Conservation (phyloP, 805 yeast genomes). For the Naumovozyma castellii region DNA sequence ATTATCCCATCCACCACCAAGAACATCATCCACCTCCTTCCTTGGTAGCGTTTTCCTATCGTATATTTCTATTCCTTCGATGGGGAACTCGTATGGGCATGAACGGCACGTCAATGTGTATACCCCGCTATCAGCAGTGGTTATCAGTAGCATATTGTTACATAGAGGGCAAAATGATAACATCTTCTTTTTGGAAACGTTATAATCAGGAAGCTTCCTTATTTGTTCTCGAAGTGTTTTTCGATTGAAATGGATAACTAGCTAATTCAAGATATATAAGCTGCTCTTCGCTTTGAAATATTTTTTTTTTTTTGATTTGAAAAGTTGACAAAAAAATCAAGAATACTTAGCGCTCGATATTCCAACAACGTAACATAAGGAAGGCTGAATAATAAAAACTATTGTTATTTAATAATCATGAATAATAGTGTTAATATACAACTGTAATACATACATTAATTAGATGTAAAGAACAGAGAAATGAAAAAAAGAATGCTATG, state of each 20-base stretch:
- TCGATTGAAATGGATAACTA: too few species aligned
- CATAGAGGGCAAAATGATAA: slow-evolving; percentile 92
- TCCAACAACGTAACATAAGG: too few species aligned
- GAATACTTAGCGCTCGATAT: too few species aligned
- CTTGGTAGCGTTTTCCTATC: slow-evolving; percentile 77
- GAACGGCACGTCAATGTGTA: slow-evolving; percentile 81
- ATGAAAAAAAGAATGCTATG: too few species aligned
- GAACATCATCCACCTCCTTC: slow-evolving; percentile 89
- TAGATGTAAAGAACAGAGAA: too few species aligned
- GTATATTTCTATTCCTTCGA: slow-evolving; percentile 70
- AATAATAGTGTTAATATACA: neutral
- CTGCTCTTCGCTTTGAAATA: neutral
- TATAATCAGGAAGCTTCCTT: too few species aligned
- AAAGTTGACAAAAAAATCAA: too few species aligned
- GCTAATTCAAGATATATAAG: neutral
- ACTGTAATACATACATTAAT: neutral
- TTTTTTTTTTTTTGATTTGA: too few species aligned
- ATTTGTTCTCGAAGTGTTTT: neutral
- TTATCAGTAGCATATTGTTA: slow-evolving; percentile 73
- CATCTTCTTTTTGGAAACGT: slow-evolving; percentile 53
- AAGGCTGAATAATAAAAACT: too few species aligned
- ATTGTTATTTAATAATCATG: too few species aligned
- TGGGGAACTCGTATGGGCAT: slow-evolving; percentile 91
- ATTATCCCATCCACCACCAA: slow-evolving; percentile 98
- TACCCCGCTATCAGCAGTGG: slow-evolving; percentile 48